These are phyloP conservation scores for Arthrinium phaeospermum DNA, from an alignment of 2,329 filamentous ascomycete species.

Conservation along the genomic window DNA sequence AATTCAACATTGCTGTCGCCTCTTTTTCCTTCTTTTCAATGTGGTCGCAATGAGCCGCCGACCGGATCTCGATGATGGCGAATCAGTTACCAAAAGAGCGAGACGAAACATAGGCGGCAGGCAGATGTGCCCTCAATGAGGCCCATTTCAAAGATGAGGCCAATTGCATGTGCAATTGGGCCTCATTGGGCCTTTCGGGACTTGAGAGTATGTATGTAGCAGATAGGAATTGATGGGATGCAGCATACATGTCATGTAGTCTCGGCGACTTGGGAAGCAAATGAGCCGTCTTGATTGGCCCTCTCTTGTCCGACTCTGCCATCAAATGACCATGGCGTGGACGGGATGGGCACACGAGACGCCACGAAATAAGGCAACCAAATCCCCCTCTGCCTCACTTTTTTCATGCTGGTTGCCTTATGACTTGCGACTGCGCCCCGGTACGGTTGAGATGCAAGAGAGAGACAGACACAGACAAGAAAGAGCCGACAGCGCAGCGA, in stretches of 20 bases:
- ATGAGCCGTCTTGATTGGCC: not conserved
- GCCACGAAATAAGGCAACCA: conserved; percentile 19
- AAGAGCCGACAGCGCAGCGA: not conserved
- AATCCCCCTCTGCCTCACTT: conserved; percentile 4
- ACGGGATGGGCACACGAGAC: not conserved
- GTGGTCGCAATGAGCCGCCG: not conserved
- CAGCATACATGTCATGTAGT: conserved; percentile 4
- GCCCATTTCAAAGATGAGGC: not conserved
- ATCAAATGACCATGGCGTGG: conserved; percentile 13
- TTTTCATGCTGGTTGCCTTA: conserved; percentile 13
- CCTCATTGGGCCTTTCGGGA: not conserved
- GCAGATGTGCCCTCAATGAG: not conserved
- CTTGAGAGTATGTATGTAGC: not conserved
- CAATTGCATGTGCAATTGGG: not conserved
- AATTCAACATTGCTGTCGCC: not conserved
- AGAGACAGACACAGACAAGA: not conserved
- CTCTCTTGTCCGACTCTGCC: not conserved
- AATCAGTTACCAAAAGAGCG: not conserved
- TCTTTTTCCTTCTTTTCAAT: not conserved
- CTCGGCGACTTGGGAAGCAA: not conserved
- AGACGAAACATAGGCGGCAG: not conserved
- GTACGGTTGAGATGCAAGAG: not conserved
- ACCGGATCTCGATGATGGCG: not conserved
- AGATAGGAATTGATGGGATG: not conserved
- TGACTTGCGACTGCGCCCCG: conserved; percentile 8